Base-by-base conservation (phyloP, 805 yeast genomes). In the Sugiyamaella valdiviana region DNA sequence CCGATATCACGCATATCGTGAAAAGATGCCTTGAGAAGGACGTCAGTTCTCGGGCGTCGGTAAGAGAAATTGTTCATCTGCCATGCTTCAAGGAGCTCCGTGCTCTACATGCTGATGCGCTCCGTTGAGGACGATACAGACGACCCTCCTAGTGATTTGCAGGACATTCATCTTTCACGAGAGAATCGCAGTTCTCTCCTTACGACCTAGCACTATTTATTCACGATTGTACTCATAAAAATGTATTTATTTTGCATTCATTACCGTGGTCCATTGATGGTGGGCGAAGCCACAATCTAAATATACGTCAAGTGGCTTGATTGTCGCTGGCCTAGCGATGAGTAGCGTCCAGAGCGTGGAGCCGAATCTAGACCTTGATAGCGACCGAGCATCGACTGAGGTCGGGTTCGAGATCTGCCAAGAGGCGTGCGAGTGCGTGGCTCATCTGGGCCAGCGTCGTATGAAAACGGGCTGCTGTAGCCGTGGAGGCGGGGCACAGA, bases 21-120 rank as follows among this genome's bases (percentile, higher is more conserved):
- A 48, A 48, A 26, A 40, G 46, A 42, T 57, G 60, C 37, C 36
- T 58, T 29, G 44, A 45, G 17, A 42, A 37, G 42, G 51, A 56
- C 36, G 51, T 44, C 7, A 46, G 23, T 15, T 37, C 39, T 15
- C 53, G 61, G 15, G 48, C 49, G 24, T 23, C 39, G 22, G 39
- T 54, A 19, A 42, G 51, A 19, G 44, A 47, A 17, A 36, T 43
- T 15, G 39, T 26, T n/a, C 9, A 26, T 26, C 10, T 26, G 10
- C 32, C 32, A 3, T 26, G 9, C 14, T 26, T 26, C 32, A 4
- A 26, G n/a, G 32, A 26, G 14, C 32, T 26, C 4, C 32, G 32
- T 5, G n/a, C 2, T n/a, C 32, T 26, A 2, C 32, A 26, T 6
- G n/a, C 32, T 6, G 32, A 26, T 26, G 32, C 32, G 3, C 32